Conservation (phyloP, 2,329 filamentous ascomycete genomes). For the Cryoendolithus antarcticus region DNA sequence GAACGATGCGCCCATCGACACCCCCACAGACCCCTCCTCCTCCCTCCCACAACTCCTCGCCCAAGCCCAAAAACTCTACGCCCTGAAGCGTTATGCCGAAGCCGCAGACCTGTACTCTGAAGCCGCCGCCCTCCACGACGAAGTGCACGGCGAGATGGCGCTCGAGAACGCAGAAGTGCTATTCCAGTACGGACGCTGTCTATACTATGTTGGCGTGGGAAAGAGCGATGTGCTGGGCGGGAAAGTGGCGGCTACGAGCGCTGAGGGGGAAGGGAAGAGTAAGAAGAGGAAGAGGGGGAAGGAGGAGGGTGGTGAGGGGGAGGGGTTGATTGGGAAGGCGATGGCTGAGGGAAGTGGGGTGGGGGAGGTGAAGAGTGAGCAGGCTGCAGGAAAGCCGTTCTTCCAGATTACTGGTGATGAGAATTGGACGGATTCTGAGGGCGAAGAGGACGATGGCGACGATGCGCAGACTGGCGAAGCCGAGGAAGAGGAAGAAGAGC, state of each 20-base stretch:
- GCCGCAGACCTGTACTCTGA: constrained; percentile 80
- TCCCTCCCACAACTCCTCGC: too few species aligned
- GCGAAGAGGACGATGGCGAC: constrained; percentile 37
- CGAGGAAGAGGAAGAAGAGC: constrained; percentile 34
- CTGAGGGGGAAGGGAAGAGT: constrained; percentile 35
- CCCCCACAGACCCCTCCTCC: too few species aligned
- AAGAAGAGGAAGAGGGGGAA: constrained; percentile 29
- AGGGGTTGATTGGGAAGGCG: constrained; percentile 19
- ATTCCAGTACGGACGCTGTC: constrained; percentile 83
- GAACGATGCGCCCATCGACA: too few species aligned
- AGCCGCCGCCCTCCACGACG: constrained; percentile 79
- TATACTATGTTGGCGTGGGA: constrained; percentile 87
- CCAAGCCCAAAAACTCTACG: constrained; percentile 38
- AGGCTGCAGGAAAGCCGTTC: constrained; percentile 54
- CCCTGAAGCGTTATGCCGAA: constrained; percentile 74
- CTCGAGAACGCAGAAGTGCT: constrained; percentile 86
- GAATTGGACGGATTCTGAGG: constrained; percentile 76
- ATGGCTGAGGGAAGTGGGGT: constrained; percentile 23
- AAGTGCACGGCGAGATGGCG: constrained; percentile 87
- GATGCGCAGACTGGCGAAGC: constrained; percentile 30
- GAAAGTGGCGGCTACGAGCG: constrained; percentile 47
- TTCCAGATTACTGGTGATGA: constrained; percentile 94
- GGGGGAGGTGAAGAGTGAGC: constrained; percentile 35
- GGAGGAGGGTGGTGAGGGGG: constrained; percentile 18
- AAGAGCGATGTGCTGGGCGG: constrained; percentile 92